Percentiles rank a stretch among this genome's conserved stretches.
These are phyloP conservation scores for Colletotrichum limetticola DNA, from an alignment of 2,329 filamentous ascomycete species.

Conservation along the genomic window DNA sequence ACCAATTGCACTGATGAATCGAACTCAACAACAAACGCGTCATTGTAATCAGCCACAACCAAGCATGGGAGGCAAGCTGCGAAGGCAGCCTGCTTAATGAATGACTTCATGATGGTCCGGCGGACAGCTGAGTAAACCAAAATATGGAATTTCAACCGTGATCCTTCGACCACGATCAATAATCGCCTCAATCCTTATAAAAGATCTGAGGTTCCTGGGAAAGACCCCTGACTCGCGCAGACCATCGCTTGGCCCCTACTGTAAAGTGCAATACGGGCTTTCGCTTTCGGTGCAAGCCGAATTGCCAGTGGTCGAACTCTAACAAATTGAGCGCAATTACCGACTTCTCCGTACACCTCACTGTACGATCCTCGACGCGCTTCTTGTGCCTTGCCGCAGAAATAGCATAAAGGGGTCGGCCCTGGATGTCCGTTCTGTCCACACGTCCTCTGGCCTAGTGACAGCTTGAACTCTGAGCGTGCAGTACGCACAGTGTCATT, in stretches of 20 bases:
- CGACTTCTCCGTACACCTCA: background rate
- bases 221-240: background rate
- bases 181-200: background rate
- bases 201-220: background rate
- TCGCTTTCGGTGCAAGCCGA: background rate
- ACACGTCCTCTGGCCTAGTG: background rate
- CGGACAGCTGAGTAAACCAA: background rate
- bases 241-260: background rate
- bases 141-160: too few species aligned
- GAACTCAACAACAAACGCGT: constrained; percentile 20
- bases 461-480: background rate
- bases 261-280: background rate
- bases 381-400: background rate
- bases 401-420: background rate
- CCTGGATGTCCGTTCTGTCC: background rate
- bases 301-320: background rate
- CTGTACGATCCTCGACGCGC: background rate
- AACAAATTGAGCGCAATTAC: background rate
- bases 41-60: background rate
- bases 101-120: constrained; percentile 11
- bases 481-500: background rate
- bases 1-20: constrained; percentile 4
- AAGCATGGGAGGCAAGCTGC: constrained; percentile 13
- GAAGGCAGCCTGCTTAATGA: background rate
- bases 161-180: too few species aligned